A percentile compares a stretch with the other conserved stretches of the same genome.
These are phyloP conservation scores for Arctium lappa DNA, from an alignment of 129 eudicot genomes.

Conservation along the genomic window DNA sequence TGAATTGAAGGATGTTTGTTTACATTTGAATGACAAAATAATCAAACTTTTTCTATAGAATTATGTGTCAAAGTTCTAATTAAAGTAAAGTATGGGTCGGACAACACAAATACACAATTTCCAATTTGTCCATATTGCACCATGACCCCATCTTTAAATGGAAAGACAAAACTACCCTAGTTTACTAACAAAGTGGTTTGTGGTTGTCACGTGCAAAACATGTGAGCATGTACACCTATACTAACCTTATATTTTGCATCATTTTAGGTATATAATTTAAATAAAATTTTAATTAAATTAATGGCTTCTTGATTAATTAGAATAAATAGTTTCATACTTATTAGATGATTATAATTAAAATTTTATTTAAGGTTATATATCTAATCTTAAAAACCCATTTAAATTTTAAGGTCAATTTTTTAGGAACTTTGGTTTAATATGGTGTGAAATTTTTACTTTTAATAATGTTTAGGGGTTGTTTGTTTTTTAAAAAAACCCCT, in stretches of 20 bases:
- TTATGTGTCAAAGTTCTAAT: neutral
- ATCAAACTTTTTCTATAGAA: slow-evolving; percentile 8
- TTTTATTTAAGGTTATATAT: too few relatives aligned
- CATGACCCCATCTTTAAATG: neutral
- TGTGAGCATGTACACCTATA: neutral
- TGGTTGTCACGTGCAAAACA: neutral
- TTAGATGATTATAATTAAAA: too few relatives aligned
- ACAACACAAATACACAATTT: neutral
- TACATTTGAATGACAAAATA: neutral
- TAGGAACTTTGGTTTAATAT: too few relatives aligned
- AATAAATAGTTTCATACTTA: too few relatives aligned
- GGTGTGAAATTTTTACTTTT: too few relatives aligned
- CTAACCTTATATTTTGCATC: neutral
- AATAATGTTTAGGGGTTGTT: too few relatives aligned
- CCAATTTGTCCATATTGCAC: neutral
- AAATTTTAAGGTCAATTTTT: too few relatives aligned
- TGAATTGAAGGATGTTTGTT: neutral
- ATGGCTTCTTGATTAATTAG: too few relatives aligned
- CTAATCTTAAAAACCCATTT: too few relatives aligned
- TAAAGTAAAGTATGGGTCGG: slow-evolving; percentile 7
- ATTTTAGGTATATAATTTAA: too few relatives aligned
- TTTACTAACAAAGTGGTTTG: neutral
- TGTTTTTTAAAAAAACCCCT: too few relatives aligned
- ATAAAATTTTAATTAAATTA: too few relatives aligned
- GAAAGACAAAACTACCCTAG: neutral